Evolutionary conservation across 2,329 filamentous ascomycete species (phyloP), one percentile per base, ranked within the genome.

Genomic region (Aureobasidium sp.): DNA sequence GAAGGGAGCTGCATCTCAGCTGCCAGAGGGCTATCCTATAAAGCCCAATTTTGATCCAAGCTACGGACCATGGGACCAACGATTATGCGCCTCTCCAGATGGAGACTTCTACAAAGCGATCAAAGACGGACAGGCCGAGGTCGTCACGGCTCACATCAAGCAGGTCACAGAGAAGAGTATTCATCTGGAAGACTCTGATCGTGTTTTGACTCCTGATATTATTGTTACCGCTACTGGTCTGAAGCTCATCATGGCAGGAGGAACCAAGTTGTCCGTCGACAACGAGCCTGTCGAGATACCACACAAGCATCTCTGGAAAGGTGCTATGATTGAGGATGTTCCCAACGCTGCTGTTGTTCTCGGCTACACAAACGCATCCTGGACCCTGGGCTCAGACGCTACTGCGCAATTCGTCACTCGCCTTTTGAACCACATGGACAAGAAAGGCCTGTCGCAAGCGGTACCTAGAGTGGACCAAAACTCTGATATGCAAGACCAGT

Each of bases 51-150:
- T 81, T 70, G 75, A 76, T 5, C 79, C 79, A 0, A 68, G 66
- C 14, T 81, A 81, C 70, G 76, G 77, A 61, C 78, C 78, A 1
- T 81, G 89, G 80, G 82, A 91, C 61, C 90, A 95, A 72, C 84
- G 91, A 0, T 76, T 94, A 8, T 94, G 90, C 68, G 77, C 90
- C 64, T 86, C 76, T n/a, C 82, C 82, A 0, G 79, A 84, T 61
- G 82, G 80, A 22, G 84, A 86, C 68, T 85, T 85, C 70, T 86
- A 82, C 75, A 70, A 77, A 25, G 74, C 76, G 37, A 74, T 86
- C 20, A 76, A 77, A 17, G 69, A 73, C 1, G 82, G 82, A 36
- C 79, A 78, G 61, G 81, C 80, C 1, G 74, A 77, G 49, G 74
- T 86, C n/a, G 79, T 79, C 22, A 85, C 84, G 3, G 82, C 79